Evolutionary conservation across 1,139 yeast species (phyloP).

Genomic region (Blastobotrys capitulatus): DNA sequence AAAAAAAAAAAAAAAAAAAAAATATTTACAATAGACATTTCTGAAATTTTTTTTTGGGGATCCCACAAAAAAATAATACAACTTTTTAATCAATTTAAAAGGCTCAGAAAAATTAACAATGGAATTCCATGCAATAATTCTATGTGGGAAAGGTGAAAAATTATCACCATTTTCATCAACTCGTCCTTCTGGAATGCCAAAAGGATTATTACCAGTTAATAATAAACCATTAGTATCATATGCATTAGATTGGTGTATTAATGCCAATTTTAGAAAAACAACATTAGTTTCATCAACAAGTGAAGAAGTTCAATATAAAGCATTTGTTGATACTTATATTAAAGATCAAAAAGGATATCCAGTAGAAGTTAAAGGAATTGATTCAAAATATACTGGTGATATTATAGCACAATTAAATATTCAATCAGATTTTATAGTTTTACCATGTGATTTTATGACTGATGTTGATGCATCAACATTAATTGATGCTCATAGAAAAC

Average conservation of each 20-base stretch:
- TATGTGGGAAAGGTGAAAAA: constrained; percentile 78
- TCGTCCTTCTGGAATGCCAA: constrained; percentile 53
- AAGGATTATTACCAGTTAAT: constrained; percentile 85
- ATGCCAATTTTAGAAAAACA: constrained; percentile 46
- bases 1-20: too few species aligned
- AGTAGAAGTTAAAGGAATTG: constrained; percentile 20
- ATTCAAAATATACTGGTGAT: constrained; percentile 46
- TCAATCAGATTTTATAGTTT: constrained; percentile 56
- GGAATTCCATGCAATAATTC: constrained; percentile 89
- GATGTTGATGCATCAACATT: constrained; percentile 87
- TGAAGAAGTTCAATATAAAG: constrained; percentile 10
- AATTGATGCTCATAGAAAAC: constrained; percentile 75
- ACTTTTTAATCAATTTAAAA: too few species aligned
- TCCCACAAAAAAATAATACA: not conserved
- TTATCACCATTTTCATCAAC: constrained; percentile 64
- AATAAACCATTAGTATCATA: constrained; percentile 86
- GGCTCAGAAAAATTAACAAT: constrained; percentile 27
- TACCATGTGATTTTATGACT: constrained; percentile 92
- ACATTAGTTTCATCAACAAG: constrained; percentile 44
- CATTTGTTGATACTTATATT: constrained; percentile 4
- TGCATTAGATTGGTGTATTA: constrained; percentile 89
- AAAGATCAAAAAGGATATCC: constrained; percentile 3
- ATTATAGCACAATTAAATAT: constrained; percentile 47
- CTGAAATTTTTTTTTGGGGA: not conserved
- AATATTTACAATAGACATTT: too few species aligned